A percentile compares a stretch with the other conserved stretches of the same genome.
Evolutionary conservation across 305 asterid genomes (phyloP).

Genomic region (Petunia hybrid): DNA sequence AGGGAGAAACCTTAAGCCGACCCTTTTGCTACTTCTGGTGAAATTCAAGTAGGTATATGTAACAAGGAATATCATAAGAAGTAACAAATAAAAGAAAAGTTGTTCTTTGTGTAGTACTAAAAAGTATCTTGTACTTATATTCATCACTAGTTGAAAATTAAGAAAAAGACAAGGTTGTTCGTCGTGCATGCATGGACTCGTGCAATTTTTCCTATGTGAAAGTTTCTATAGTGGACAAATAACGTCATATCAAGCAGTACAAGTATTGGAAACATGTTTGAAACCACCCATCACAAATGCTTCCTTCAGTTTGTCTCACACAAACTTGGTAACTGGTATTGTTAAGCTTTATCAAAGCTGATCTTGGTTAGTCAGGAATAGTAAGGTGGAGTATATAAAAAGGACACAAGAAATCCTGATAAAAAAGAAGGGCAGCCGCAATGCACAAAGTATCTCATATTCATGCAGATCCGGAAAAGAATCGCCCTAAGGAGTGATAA

Average conservation of each 20-base stretch:
- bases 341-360: no score
- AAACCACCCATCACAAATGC: neutral
- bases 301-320: neutral
- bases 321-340: neutral
- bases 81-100: neutral
- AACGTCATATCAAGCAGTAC: constrained; percentile 3
- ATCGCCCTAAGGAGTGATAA: no score
- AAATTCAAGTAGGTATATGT: neutral
- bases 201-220: neutral
- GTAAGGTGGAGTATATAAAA: no score
- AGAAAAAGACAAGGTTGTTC: neutral
- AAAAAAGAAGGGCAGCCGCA: no score
- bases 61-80: neutral
- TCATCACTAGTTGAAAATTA: neutral
- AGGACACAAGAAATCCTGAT: no score
- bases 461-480: no score
- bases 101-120: neutral
- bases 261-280: neutral
- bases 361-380: no score
- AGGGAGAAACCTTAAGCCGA: neutral
- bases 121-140: neutral
- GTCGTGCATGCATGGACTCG: constrained; percentile 15
- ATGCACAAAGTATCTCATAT: no score
- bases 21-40: neutral
- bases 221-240: neutral